Conservation (phyloP, 345 rosid genomes). For the Laguncularia racemosa region DNA sequence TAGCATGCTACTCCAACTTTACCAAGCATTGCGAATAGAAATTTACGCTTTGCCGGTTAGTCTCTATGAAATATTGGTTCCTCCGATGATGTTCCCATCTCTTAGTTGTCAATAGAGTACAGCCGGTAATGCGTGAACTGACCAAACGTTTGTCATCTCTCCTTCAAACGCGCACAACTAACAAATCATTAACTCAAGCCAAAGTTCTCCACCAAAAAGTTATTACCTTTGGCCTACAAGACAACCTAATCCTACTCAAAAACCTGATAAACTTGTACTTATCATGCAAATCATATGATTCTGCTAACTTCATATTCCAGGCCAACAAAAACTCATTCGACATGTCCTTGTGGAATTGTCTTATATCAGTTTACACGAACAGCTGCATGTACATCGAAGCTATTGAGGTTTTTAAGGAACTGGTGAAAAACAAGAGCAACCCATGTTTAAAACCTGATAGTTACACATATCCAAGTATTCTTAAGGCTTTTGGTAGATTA, state of each 20-base stretch:
- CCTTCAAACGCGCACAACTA: constrained; percentile 22
- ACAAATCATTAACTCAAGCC: constrained; percentile 26
- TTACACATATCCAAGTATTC: constrained; percentile 55
- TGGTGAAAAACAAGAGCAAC: constrained; percentile 14
- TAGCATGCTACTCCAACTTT: too few relatives aligned
- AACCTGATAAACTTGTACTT: constrained; percentile 49
- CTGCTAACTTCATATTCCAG: constrained; percentile 38
- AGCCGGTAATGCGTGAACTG: neutral
- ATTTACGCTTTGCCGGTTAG: too few relatives aligned
- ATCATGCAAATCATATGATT: constrained; percentile 30
- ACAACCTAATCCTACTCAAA: constrained; percentile 38
- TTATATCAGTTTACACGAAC: constrained; percentile 46
- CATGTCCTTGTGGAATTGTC: constrained; percentile 54
- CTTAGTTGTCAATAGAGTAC: too few relatives aligned
- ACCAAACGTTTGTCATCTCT: constrained; percentile 19
- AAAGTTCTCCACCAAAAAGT: constrained; percentile 52
- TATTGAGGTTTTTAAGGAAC: constrained; percentile 33
- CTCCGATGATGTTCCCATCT: too few relatives aligned
- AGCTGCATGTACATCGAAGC: constrained; percentile 43
- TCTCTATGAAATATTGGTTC: too few relatives aligned
- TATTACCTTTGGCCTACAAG: constrained; percentile 33
- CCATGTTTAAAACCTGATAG: constrained; percentile 39
- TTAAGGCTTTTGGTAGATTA: constrained; percentile 54
- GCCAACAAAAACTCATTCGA: constrained; percentile 24
- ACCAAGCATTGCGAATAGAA: too few relatives aligned